Base-by-base conservation (phyloP, 1,284 basidiomycete species). In the Pascua sp. region DNA sequence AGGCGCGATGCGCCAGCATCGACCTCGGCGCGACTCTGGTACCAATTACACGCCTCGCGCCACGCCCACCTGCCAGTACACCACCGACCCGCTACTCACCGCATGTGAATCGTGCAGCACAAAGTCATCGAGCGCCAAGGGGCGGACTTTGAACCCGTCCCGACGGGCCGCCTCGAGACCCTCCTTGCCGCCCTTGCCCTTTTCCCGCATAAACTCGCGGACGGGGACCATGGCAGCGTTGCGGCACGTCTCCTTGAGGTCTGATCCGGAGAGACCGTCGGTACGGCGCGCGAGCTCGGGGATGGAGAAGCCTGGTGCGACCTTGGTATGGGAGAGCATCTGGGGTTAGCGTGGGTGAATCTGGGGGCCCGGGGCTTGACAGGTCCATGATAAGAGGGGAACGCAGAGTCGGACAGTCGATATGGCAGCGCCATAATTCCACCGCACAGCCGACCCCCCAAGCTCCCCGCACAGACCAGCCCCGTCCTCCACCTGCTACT, bases 241-340 rank as follows among this genome's bases (percentile, higher is more conserved):
- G 51, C 96, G 82, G 75, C 95, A 98, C n/a, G 95, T 81, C 79
- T 99, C 96, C 68, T 89, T 87, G 49, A 98, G 78, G 75, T 98
- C 96, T 8, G 90, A 92, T 5, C 95, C 95, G 8, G 91, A 95
- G 38, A 87, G 81, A 1, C 91, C 90, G 41, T 86, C 84, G 4
- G 92, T 87, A 44, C 83, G 81, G 48, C 81, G 77, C 7, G 92
- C 93, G 11, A 99, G 83, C 3, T 77, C 64, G 11, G 82, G 76
- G 40, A 96, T 70, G 1, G 84, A 81, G 72, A 97, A 89, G 11
- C 79, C 77, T 0, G 85, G 77, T 11, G 84, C 82, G 5, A 94
- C 80, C 43, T 82, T 80, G 4, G 90, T 90, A 61, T 88, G 87
- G 66, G 85, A 83, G 39, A 97, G 82, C 86, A 96, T 92, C 90